Percentiles rank a stretch among this genome's conserved stretches.
phyloP scores from a whole-genome alignment of 176 grass and related monocot genomes.

The Triticum dicoccoides region DNA sequence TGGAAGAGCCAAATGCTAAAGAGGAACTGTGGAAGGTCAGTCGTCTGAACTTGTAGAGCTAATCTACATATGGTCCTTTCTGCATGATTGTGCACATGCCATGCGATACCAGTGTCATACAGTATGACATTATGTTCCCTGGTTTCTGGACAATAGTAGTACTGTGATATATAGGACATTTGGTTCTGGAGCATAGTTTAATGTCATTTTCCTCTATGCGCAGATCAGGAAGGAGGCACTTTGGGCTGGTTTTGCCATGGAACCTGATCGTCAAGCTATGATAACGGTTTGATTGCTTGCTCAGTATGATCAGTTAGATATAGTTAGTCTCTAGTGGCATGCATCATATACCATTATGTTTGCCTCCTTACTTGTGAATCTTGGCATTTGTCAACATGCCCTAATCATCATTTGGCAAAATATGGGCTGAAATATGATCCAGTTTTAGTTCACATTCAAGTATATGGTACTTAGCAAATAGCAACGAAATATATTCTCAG shows the following conservation, averaged over 20 bases:
- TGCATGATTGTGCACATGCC: not conserved
- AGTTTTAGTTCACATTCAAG: not conserved
- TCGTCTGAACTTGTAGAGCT: not conserved
- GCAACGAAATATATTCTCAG: not conserved
- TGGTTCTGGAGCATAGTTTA: conserved; percentile 22
- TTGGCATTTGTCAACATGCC: not conserved
- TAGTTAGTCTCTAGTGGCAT: not conserved
- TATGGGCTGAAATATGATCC: not conserved
- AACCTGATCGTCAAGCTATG: conserved; percentile 87
- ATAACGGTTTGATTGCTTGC: conserved; percentile 70
- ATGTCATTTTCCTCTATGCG: conserved; percentile 11
- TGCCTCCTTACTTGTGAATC: not conserved
- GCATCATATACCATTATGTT: not conserved
- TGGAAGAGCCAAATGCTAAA: conserved; percentile 77
- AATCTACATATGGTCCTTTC: not conserved
- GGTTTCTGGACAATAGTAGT: not conserved
- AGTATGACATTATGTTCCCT: not conserved
- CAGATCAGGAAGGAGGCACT: conserved; percentile 97
- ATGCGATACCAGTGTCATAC: not conserved
- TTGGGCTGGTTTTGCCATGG: conserved; percentile 95
- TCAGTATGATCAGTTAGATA: not conserved
- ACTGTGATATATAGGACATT: not conserved
- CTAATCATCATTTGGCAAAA: conserved; percentile 24
- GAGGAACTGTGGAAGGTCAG: conserved; percentile 85
- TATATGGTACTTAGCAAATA: not conserved